These are phyloP conservation scores for Saccharomycopsis phalli DNA, from an alignment of 1,139 yeast species.

Conservation along the genomic window DNA sequence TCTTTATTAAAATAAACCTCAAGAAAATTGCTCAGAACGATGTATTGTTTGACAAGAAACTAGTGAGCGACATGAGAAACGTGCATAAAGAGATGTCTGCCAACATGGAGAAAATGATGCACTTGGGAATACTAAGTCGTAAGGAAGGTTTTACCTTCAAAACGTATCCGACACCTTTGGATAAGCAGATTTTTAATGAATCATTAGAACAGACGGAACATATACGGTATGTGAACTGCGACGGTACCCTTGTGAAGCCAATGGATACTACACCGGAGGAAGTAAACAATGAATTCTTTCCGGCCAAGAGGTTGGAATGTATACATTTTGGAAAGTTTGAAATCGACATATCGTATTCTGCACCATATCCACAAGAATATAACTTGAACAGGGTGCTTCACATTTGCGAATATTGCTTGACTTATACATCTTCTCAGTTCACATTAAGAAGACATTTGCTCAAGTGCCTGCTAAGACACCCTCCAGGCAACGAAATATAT, in stretches of 20 bases:
- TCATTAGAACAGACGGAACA: constrained; percentile 28
- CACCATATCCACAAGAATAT: constrained; percentile 90
- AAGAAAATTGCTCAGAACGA: constrained; percentile 14
- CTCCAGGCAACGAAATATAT: constrained; percentile 97
- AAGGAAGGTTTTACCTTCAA: constrained; percentile 52
- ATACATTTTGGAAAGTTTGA: constrained; percentile 66
- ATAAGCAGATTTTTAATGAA: constrained; percentile 40
- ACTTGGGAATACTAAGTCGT: constrained; percentile 51
- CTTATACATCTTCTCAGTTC: constrained; percentile 67
- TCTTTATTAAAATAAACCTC: constrained; percentile 13
- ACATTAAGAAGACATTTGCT: constrained; percentile 60
- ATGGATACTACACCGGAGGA: too few species aligned
- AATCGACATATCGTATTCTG: constrained; percentile 85
- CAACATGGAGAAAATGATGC: constrained; percentile 41
- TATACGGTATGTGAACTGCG: constrained; percentile 23
- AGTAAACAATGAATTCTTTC: too few species aligned
- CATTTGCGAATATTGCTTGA: constrained; percentile 79
- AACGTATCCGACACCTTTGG: constrained; percentile 50
- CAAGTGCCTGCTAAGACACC: constrained; percentile 73
- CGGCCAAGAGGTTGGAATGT: constrained; percentile 31
- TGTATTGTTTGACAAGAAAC: constrained; percentile 7
- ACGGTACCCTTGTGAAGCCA: constrained; percentile 22
- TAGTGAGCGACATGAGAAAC: constrained; percentile 1
- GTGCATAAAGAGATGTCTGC: neutral
- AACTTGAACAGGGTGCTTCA: constrained; percentile 53